These are phyloP conservation scores for Asterochloris sp. DNA, from an alignment of 139 green algal species.

Conservation along the genomic window DNA sequence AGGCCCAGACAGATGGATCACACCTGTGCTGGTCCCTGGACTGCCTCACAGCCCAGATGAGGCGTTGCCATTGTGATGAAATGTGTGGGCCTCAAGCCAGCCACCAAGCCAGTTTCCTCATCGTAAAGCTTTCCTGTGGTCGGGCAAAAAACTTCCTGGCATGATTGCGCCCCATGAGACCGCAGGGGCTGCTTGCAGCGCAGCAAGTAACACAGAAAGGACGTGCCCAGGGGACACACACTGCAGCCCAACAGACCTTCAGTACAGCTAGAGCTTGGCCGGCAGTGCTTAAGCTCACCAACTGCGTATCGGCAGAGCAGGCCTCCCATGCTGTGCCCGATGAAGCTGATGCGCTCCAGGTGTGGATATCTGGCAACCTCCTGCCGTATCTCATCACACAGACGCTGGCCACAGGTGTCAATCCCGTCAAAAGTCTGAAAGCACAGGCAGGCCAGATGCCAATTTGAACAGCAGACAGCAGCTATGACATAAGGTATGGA, in stretches of 20 bases:
- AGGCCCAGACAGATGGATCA: not conserved
- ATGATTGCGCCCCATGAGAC: not conserved
- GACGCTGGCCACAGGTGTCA: conserved; percentile 68
- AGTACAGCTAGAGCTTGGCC: not conserved
- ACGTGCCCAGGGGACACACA: too few relatives aligned
- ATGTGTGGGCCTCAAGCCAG: conserved; percentile 61
- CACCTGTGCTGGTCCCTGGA: conserved; percentile 55
- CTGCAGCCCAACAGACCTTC: not conserved
- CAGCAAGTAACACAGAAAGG: too few relatives aligned
- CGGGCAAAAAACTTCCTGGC: not conserved
- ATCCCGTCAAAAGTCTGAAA: conserved; percentile 72
- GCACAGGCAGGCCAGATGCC: not conserved
- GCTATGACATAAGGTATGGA: not conserved
- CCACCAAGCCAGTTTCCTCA: conserved; percentile 33
- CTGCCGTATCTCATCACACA: conserved; percentile 65
- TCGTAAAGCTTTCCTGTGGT: conserved; percentile 51
- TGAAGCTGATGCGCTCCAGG: conserved; percentile 62
- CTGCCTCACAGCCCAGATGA: conserved; percentile 69
- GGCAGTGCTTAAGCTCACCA: conserved; percentile 5
- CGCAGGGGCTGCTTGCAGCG: too few relatives aligned
- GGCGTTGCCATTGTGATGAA: conserved; percentile 80
- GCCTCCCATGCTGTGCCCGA: conserved; percentile 73
- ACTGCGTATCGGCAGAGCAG: conserved; percentile 51
- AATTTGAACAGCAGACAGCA: conserved; percentile 4
- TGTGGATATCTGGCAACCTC: conserved; percentile 39